Evolutionary conservation across 495 filamentous ascomycete species (phyloP).

Genomic region (Penicillium bialowiezense): DNA sequence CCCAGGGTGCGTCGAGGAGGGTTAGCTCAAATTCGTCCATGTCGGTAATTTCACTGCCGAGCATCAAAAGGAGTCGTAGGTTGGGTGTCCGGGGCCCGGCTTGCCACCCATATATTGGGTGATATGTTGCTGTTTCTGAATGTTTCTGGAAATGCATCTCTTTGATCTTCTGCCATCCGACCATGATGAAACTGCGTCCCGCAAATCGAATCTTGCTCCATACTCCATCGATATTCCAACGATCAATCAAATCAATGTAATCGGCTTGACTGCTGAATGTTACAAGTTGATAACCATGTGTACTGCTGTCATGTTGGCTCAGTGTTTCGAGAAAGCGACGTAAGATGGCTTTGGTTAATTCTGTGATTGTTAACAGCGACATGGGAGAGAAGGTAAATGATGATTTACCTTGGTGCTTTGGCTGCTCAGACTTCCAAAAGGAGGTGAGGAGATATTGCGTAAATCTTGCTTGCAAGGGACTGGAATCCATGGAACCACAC

Average conservation of each 20-base stretch:
- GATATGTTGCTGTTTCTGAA: conserved; percentile 41
- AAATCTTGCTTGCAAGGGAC: conserved; percentile 40
- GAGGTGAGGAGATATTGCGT: conserved; percentile 41
- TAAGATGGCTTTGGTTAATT: conserved; percentile 41
- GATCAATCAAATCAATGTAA: conserved; percentile 38
- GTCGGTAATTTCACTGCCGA: conserved; percentile 46
- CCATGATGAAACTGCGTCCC: conserved; percentile 43
- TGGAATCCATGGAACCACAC: conserved; percentile 45
- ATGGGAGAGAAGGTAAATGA: neutral
- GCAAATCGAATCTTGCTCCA: conserved; percentile 37
- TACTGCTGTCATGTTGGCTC: conserved; percentile 39
- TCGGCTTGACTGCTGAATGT: conserved; percentile 38
- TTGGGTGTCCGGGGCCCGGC: conserved; percentile 45
- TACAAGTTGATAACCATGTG: conserved; percentile 38
- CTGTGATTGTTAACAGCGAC: conserved; percentile 15
- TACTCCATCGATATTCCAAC: conserved; percentile 33
- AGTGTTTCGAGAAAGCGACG: conserved; percentile 45
- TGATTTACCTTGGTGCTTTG: conserved; percentile 43
- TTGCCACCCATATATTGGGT: conserved; percentile 49
- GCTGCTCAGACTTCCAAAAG: conserved; percentile 35
- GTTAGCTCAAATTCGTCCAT: conserved; percentile 53
- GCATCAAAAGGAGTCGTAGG: conserved; percentile 39
- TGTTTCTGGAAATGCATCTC: conserved; percentile 48
- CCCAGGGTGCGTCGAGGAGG: conserved; percentile 44
- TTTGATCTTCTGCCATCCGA: conserved; percentile 48